Base-by-base conservation (phyloP, 768 basidiomycete genomes). In the Lentinula aciculospora region DNA sequence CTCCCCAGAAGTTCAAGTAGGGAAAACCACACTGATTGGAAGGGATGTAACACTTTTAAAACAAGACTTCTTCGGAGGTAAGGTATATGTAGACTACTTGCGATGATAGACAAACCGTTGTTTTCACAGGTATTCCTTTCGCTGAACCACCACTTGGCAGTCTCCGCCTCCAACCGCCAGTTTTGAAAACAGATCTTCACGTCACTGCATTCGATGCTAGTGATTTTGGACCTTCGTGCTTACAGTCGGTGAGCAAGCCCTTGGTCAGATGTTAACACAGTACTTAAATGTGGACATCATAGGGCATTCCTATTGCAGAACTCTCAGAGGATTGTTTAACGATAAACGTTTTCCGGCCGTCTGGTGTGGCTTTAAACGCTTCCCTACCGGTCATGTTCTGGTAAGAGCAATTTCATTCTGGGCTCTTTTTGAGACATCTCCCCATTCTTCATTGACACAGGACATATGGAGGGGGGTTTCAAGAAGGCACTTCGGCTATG, bases 261-360 rank as follows among this genome's bases (percentile, higher is more conserved):
- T 27, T 12, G 10, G 29, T 34, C 19, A 3, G 17, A 28, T n/a
- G 8, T 28, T 21, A 8, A 50, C 48, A 50, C n/a, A 17, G 48
- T 13, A 67, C 63, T 31, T 3, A 45, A 7, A 12, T 45, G 19
- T 13, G 9, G 19, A 19, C n/a, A 78, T 80, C 3, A 10, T 29
- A 36, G 29, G 23, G 23, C 1, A 6, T 44, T 42, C 53, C 3
- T 32, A 34, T 21, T 45, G 10, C 34, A 61, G 76, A 71, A 55
- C 63, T 67, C 39, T 80, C 81, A 21, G 83, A 86, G 64, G 83
- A 85, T 59, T 85, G 82, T 63, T 68, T 86, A 49, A 82, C 81
- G 21, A 70, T 85, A 51, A 84, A 85, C 62, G 69, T 86, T 4
- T 81, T 79, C 56, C 71, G 81, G 21, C 83, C 84, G 0, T 70